Evolutionary conservation across 2,329 filamentous ascomycete genomes (phyloP).

Genomic region (Pseudopyricularia javanii): DNA sequence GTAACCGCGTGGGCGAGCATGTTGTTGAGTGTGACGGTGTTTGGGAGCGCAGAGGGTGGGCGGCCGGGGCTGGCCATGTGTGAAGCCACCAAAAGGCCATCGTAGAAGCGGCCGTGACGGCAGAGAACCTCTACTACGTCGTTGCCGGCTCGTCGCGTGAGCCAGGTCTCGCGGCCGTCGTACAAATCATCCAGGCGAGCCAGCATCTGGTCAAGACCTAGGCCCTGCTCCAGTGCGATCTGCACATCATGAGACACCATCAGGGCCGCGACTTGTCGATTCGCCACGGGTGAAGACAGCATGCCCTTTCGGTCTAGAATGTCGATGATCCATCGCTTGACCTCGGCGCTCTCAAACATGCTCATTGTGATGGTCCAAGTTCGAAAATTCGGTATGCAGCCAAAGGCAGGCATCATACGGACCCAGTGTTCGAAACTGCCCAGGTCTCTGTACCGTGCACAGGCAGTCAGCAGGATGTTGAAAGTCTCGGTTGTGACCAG

Average conservation of each 20-base stretch:
- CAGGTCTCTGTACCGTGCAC: conserved; percentile 26
- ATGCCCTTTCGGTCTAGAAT: conserved; percentile 32
- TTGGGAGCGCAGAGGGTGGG: conserved; percentile 10
- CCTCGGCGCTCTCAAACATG: conserved; percentile 48
- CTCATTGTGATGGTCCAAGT: conserved; percentile 37
- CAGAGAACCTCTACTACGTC: conserved; percentile 28
- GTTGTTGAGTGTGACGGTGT: conserved; percentile 21
- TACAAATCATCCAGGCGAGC: conserved; percentile 27
- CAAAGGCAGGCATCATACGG: conserved; percentile 25
- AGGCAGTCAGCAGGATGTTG: conserved; percentile 32
- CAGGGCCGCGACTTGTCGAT: conserved; percentile 24
- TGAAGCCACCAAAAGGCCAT: conserved; percentile 18
- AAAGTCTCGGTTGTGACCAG: conserved; percentile 31
- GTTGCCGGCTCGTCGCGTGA: conserved; percentile 21
- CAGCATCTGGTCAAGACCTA: conserved; percentile 21
- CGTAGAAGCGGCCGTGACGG: conserved; percentile 20
- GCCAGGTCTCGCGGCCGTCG: conserved; percentile 27
- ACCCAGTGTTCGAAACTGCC: conserved; percentile 27
- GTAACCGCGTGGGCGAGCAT: conserved; percentile 15
- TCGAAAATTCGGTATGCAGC: conserved; percentile 25
- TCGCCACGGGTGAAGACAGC: conserved; percentile 21
- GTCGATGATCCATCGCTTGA: conserved; percentile 30
- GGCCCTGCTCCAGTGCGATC: conserved; percentile 14
- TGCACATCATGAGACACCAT: conserved; percentile 31
- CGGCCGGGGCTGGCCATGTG: conserved; percentile 11